These are phyloP conservation scores for Chrysochromulina tobinii DNA, from an alignment of 78 protist genomes.

Conservation along the genomic window DNA sequence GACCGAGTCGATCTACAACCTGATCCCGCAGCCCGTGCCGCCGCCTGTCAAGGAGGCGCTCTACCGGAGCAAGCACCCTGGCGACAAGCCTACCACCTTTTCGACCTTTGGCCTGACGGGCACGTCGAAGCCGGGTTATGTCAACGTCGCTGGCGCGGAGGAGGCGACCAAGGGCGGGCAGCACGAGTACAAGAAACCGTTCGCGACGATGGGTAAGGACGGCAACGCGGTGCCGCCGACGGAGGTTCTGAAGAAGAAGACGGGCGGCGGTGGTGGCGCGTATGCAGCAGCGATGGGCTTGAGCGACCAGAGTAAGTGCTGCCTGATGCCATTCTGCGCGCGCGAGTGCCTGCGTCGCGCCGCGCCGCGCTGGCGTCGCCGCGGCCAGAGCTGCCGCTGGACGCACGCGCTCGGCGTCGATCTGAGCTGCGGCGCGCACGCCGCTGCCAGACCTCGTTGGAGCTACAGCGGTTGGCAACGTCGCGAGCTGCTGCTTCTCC, in stretches of 20 bases:
- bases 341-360: no score
- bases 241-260: no score
- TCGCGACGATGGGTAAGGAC: not conserved
- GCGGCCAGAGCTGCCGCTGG: no score
- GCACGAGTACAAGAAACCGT: not conserved
- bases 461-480: no score
- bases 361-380: no score
- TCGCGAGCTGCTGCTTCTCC: no score
- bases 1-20: conserved; percentile 50
- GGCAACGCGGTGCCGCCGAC: not conserved
- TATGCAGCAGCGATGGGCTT: not conserved
- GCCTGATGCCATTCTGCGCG: no score
- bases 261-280: not conserved
- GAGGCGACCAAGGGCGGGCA: no score
- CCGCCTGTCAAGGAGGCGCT: not conserved
- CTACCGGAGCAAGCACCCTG: conserved; percentile 9
- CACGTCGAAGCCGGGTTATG: not conserved
- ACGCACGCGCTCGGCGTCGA: no score
- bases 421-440: no score
- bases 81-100: not conserved
- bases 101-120: not conserved
- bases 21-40: conserved; percentile 41
- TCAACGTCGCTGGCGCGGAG: not conserved
- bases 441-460: no score
- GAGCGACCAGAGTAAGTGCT: no score